These are phyloP conservation scores for Venturia effusa DNA, from an alignment of 2,329 filamentous ascomycete species.

Conservation along the genomic window DNA sequence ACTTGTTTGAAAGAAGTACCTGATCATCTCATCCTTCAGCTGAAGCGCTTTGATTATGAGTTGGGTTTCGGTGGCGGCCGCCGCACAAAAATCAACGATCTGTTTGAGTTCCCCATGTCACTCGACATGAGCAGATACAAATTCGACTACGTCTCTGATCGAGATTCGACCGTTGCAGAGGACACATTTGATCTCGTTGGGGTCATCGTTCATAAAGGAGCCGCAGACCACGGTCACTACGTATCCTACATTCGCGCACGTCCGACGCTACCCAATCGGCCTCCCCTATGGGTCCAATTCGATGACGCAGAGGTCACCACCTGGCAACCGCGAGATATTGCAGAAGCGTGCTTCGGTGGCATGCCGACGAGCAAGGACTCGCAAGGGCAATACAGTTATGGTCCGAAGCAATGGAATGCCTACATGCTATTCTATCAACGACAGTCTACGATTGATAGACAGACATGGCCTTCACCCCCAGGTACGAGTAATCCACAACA, in stretches of 20 bases:
- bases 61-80: slow-evolving; percentile 52
- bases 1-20: slow-evolving; percentile 88
- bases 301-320: slow-evolving; percentile 75
- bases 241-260: slow-evolving; percentile 90
- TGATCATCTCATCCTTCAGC: slow-evolving; percentile 87
- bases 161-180: slow-evolving; percentile 42
- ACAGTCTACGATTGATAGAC: slow-evolving; percentile 47
- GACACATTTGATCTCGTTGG: slow-evolving; percentile 93
- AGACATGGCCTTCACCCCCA: neutral
- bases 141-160: slow-evolving; percentile 66
- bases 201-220: slow-evolving; percentile 84
- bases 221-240: slow-evolving; percentile 90
- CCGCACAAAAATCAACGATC: slow-evolving; percentile 89
- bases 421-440: slow-evolving; percentile 99
- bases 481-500: neutral
- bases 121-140: slow-evolving; percentile 89
- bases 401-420: slow-evolving; percentile 50
- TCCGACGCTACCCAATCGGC: slow-evolving; percentile 39
- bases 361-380: slow-evolving; percentile 27
- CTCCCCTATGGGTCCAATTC: slow-evolving; percentile 71
- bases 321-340: slow-evolving; percentile 66
- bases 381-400: slow-evolving; percentile 18
- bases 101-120: slow-evolving; percentile 73
- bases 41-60: slow-evolving; percentile 82
- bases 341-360: slow-evolving; percentile 58